phyloP scores from a whole-genome alignment of 345 rosid genomes.

The Cochlearia excelsa region DNA sequence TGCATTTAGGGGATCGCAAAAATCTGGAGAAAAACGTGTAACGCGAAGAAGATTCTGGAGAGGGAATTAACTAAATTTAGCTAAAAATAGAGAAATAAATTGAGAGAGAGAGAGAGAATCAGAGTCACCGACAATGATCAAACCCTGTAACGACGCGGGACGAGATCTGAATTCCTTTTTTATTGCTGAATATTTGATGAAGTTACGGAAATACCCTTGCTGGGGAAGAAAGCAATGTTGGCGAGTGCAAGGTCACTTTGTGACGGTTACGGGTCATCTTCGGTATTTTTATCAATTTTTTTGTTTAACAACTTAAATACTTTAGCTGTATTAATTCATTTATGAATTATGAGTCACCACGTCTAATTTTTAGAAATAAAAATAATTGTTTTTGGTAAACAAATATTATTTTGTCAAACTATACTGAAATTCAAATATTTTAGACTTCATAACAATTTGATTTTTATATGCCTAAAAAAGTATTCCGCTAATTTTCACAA shows the following conservation, averaged over 20 bases:
- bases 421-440: too few species aligned
- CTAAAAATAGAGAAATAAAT: conserved; percentile 4
- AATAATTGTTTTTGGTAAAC: too few species aligned
- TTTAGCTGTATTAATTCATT: too few species aligned
- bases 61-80: conserved; percentile 12
- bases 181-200: neutral
- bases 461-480: too few species aligned
- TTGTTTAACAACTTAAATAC: too few species aligned
- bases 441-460: too few species aligned
- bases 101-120: neutral
- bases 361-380: too few species aligned
- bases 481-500: too few species aligned
- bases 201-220: conserved; percentile 20
- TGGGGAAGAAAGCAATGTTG: conserved; percentile 18
- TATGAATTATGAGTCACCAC: too few species aligned
- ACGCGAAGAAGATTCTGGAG: neutral
- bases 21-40: conserved; percentile 11
- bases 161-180: conserved; percentile 9
- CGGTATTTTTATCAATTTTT: conserved; percentile 1
- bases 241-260: conserved; percentile 13
- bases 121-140: conserved; percentile 32
- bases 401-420: too few species aligned
- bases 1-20: conserved; percentile 11
- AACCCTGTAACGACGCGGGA: conserved; percentile 36
- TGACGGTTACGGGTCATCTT: neutral